Conservation (phyloP, 495 filamentous ascomycete genomes). For the Trichoderma reesei region DNA sequence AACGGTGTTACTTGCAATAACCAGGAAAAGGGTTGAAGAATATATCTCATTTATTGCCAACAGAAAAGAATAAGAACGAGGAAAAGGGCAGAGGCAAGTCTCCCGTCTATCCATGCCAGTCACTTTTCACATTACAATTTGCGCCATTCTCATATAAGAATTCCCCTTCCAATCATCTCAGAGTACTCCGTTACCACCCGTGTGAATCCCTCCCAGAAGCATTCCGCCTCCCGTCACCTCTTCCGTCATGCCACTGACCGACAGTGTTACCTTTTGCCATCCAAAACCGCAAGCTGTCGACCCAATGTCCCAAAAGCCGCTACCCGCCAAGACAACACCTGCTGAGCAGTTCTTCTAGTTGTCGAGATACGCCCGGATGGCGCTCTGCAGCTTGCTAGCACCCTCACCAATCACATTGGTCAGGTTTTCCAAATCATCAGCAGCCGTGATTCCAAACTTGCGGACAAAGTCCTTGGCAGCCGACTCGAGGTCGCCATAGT, state of each 20-base stretch:
- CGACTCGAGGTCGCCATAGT: conserved; percentile 82
- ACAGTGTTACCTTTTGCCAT: too few relatives aligned
- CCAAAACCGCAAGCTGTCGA: neutral
- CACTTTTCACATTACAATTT: conserved; percentile 2
- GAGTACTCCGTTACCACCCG: neutral
- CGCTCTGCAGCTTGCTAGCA: conserved; percentile 74
- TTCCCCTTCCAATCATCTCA: neutral
- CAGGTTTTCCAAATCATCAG: conserved; percentile 88
- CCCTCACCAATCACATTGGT: conserved; percentile 75
- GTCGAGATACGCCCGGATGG: conserved; percentile 71
- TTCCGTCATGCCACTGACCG: too few relatives aligned
- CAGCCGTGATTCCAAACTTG: conserved; percentile 88
- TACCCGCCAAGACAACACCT: neutral
- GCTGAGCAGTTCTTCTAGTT: conserved; percentile 18
- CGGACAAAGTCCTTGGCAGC: conserved; percentile 91
- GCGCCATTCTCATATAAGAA: conserved; percentile 1
- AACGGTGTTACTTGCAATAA: too few relatives aligned
- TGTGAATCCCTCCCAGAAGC: neutral
- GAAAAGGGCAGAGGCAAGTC: neutral
- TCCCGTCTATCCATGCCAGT: neutral
- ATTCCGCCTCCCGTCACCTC: neutral
- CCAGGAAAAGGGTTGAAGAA: too few relatives aligned
- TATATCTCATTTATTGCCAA: too few relatives aligned
- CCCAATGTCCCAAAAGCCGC: neutral
- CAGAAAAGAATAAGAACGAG: too few relatives aligned